Conservation (phyloP, 2,329 filamentous ascomycete species). For the Colletotrichum karsti region DNA sequence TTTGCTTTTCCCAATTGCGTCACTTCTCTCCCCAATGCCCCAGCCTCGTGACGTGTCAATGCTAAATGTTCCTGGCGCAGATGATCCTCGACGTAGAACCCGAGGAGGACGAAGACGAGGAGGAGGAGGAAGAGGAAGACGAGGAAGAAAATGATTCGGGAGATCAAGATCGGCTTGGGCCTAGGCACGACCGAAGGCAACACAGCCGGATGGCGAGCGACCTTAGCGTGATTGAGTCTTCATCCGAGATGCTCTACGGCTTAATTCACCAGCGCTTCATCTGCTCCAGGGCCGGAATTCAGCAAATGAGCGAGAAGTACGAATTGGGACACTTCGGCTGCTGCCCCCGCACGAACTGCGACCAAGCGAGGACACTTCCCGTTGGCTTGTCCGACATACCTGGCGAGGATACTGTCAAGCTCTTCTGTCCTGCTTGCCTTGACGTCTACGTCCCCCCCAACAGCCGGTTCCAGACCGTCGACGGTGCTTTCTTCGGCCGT, state of each 20-base stretch:
- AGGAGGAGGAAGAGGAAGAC: conserved; percentile 81
- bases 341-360: conserved; percentile 94
- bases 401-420: conserved; percentile 96
- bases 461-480: conserved; percentile 95
- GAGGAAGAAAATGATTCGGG: conserved; percentile 76
- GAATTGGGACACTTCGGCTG: conserved; percentile 95
- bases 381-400: conserved; percentile 95
- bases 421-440: conserved; percentile 96
- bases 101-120: conserved; percentile 90
- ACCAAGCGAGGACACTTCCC: conserved; percentile 87
- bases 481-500: conserved; percentile 97
- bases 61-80: conserved; percentile 45
- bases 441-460: conserved; percentile 98
- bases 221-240: conserved; percentile 94
- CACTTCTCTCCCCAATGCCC: background rate
- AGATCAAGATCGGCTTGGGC: conserved; percentile 63
- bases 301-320: conserved; percentile 99
- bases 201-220: conserved; percentile 89
- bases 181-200: conserved; percentile 74
- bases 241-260: conserved; percentile 97
- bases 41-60: background rate
- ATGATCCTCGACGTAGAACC: conserved; percentile 99
- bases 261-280: conserved; percentile 99
- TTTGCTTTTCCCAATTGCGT: background rate
- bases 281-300: conserved; percentile 93